phyloP scores from a whole-genome alignment of 2,329 filamentous ascomycete genomes.

The Akanthomyces uredinophilus region DNA sequence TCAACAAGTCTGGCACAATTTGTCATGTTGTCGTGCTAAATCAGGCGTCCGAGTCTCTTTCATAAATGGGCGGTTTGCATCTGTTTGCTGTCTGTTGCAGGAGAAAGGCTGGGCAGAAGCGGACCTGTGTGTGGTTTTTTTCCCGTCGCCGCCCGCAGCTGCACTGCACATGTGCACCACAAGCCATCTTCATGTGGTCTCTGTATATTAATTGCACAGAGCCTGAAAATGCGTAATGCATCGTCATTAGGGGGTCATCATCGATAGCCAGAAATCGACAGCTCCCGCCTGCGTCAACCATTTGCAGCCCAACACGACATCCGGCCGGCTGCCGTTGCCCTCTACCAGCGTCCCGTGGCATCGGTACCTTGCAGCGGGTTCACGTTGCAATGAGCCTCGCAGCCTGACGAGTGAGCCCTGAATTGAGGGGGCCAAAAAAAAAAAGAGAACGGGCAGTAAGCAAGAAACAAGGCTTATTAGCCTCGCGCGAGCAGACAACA shows the following conservation, averaged over 20 bases:
- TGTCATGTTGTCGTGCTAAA: not conserved
- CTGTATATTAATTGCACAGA: no score
- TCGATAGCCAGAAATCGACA: not conserved
- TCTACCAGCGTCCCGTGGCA: not conserved
- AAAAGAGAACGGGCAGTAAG: not conserved
- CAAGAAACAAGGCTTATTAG: not conserved
- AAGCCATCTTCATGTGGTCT: not conserved
- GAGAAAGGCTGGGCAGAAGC: not conserved
- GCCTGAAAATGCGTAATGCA: not conserved
- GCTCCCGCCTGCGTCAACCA: not conserved
- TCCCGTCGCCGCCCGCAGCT: no score
- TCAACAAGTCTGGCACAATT: not conserved
- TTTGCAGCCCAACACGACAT: not conserved
- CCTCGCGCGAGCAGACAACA: not conserved
- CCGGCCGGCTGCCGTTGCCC: not conserved
- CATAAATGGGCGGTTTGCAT: not conserved
- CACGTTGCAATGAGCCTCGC: not conserved
- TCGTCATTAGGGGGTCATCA: not conserved
- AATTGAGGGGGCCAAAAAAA: not conserved
- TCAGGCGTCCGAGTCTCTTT: no score
- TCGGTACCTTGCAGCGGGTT: constrained; percentile 4
- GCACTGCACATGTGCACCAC: no score
- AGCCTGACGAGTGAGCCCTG: constrained; percentile 5
- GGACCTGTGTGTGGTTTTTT: not conserved
- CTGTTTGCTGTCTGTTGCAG: not conserved